Base-by-base conservation (phyloP, 2,329 filamentous ascomycete species). In the Ceratocystis ficicola region DNA sequence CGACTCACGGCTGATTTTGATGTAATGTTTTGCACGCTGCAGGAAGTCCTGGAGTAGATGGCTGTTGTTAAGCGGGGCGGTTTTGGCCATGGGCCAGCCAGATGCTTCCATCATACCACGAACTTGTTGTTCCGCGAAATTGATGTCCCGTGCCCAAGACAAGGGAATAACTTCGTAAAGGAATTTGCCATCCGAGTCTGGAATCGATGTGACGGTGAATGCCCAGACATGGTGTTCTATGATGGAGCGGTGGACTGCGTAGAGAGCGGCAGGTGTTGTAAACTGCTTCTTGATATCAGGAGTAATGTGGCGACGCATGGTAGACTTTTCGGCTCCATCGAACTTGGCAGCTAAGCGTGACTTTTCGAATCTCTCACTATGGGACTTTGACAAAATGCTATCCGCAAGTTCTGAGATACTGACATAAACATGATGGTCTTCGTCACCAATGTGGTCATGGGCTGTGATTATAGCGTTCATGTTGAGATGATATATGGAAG, bases 171-270 rank as follows among this genome's bases (percentile, higher is more conserved):
- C 79, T 68, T 86, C 81, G 70, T 87, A 88, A 36, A 88, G 70
- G 67, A 81, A 80, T 6, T 81, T 73, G n/a, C 64, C 66, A 17
- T 84, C 65, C 0, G 25, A 17, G 36, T 62, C 60, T 2, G 48
- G 30, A 8, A 66, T 41, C 74, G 79, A 73, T 72, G 82, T 69
- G 1, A 80, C 77, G 1, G 79, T 78, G 71, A 91, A 89, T 25
- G 71, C 62, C 32, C 79, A 82, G 64, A 84, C 78, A 7, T 86
- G 83, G 67, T 85, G 80, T 50, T 80, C 77, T 28, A 80, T 73
- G 6, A 93, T 72, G 7, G 86, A 81, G 66, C 82, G 82, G 69
- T 90, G 86, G 5, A 91, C 83, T 3, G 89, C 88, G 70, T 90
- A 88, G 4, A 90, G 74, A 7, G 81, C 79, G 32, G 78, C 71